Evolutionary conservation across 345 rosid genomes (phyloP).

Genomic region (Physaria fendleri): DNA sequence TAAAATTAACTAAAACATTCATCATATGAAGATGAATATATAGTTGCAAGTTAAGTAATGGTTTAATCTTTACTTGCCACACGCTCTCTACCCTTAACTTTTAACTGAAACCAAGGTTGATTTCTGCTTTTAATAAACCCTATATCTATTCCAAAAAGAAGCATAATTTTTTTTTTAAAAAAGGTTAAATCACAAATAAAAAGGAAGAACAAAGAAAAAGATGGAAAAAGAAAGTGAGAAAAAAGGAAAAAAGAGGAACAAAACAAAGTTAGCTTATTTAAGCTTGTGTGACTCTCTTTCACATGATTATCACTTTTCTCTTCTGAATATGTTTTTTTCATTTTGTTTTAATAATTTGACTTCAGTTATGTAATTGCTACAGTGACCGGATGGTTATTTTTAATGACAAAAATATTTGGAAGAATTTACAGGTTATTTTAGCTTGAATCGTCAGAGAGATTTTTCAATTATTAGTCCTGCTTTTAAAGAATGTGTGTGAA

Average conservation of each 20-base stretch:
- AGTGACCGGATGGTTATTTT: too few relatives aligned
- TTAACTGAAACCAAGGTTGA: constrained; percentile 32
- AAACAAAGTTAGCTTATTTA: constrained; percentile 29
- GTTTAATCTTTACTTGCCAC: constrained; percentile 30
- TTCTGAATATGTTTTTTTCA: too few relatives aligned
- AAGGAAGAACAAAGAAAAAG: constrained; percentile 27
- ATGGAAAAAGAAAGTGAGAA: constrained; percentile 23
- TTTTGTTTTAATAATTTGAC: too few relatives aligned
- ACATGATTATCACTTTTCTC: too few relatives aligned
- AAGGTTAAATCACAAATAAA: constrained; percentile 2
- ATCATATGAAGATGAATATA: constrained; percentile 26
- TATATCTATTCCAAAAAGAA: constrained; percentile 33
- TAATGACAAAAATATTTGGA: too few relatives aligned
- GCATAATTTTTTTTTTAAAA: background rate
- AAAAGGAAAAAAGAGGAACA: constrained; percentile 25
- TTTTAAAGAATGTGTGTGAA: too few relatives aligned
- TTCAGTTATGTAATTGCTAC: too few relatives aligned
- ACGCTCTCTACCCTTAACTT: constrained; percentile 22
- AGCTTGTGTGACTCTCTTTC: too few relatives aligned
- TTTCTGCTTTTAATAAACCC: constrained; percentile 34
- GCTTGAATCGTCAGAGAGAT: too few relatives aligned
- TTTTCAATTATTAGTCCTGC: too few relatives aligned
- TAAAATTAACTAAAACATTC: too few relatives aligned
- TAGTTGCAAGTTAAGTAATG: constrained; percentile 25
- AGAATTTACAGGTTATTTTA: too few relatives aligned